These are phyloP conservation scores for Cinchona pubescens DNA, from an alignment of 257 asterid genomes.

Conservation along the genomic window DNA sequence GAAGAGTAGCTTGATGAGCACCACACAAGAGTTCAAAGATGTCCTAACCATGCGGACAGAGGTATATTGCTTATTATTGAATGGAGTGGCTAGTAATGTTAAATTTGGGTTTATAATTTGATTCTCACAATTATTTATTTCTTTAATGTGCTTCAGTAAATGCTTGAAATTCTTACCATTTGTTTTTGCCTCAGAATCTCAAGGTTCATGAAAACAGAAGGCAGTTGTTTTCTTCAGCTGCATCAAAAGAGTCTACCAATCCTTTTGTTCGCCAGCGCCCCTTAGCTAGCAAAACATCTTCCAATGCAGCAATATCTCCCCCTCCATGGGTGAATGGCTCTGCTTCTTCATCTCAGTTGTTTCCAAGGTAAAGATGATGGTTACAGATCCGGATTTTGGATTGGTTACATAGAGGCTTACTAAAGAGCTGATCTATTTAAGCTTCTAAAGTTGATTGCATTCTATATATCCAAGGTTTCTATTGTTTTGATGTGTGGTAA, in stretches of 20 bases:
- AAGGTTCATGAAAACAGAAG: constrained; percentile 86
- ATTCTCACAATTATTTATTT: neutral
- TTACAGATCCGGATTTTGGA: neutral
- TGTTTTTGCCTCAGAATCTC: constrained; percentile 53
- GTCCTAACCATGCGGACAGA: constrained; percentile 93
- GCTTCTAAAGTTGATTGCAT: neutral
- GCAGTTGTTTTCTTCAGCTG: constrained; percentile 65
- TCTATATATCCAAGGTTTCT: neutral
- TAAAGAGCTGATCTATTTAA: no score
- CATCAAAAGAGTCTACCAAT: constrained; percentile 64
- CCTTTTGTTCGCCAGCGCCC: constrained; percentile 95
- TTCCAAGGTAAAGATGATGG: constrained; percentile 50
- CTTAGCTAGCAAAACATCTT: constrained; percentile 54
- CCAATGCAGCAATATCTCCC: constrained; percentile 53
- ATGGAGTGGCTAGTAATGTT: constrained; percentile 9
- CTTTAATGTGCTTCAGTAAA: constrained; percentile 4
- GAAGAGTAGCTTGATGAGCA: constrained; percentile 81
- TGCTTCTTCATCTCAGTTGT: constrained; percentile 51
- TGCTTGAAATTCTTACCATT: constrained; percentile 14
- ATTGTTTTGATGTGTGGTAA: neutral
- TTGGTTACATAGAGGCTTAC: no score
- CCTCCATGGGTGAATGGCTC: constrained; percentile 74
- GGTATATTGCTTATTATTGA: constrained; percentile 39
- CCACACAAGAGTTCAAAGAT: constrained; percentile 93
- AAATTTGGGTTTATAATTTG: neutral